Base-by-base conservation (phyloP, 2,329 filamentous ascomycete genomes). In the Phyllosticta capitalensis region DNA sequence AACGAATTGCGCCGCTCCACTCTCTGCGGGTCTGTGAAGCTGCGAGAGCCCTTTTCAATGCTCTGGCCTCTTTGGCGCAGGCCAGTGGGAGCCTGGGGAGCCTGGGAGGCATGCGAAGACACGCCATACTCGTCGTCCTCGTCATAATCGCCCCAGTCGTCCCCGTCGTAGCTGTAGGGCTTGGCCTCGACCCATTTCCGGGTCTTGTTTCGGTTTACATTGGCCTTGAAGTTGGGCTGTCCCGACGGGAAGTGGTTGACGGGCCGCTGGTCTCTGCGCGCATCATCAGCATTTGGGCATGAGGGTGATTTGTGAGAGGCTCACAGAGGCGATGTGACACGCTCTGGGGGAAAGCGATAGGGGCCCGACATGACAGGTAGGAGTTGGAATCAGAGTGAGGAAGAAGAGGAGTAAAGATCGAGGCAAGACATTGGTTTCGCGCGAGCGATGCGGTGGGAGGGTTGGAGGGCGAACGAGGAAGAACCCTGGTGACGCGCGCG, bases 101-200 rank as follows among this genome's bases (percentile, higher is more conserved):
- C 66, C 12, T 77, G 74, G 24, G 74, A 72, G 38, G 74, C 71
- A 52, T 75, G 73, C 52, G 75, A 72, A 53, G 75, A 72, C 54
- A 81, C 79, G 49, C 83, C 81, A 63, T 80, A 79, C 61, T 81
- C 78, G 58, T 81, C 78, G 58, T 84, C 80, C 54, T 81, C 80
- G 64, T 80, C 78, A 63, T 76, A 78, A 51, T 83, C 87, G 38
- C 90, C 92, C 92, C 92, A 96, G 69, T 96, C 92, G 67, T 95
- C 91, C 63, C 92, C 92, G 67, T 92, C 92, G 69, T 97, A 97
- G 69, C 84, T 89, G 66, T 88, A 86, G 61, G 84, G 81, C 73
- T 92, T 92, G 38, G 92, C 92, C 68, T 95, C 88, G 45, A 92
- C 87, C 92, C 92, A 97, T 82, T 95, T 95, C 75, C 87, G 89